Evolutionary conservation across 148 eudicot species (phyloP), one percentile per base, ranked within the genome.

Genomic region (Camellia lanceoleosa): DNA sequence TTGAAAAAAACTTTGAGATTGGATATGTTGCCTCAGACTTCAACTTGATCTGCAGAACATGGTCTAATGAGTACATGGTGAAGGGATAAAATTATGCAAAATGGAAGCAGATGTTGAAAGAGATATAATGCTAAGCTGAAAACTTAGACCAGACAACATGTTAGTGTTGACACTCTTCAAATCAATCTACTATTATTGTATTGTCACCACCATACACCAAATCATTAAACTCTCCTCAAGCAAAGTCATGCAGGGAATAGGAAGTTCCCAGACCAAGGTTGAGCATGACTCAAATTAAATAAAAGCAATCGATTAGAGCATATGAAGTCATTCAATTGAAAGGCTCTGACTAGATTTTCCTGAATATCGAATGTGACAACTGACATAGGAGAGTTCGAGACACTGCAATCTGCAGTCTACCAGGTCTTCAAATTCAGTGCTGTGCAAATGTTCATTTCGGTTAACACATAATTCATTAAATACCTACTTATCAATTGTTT

Each of bases 1-100:
- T 97, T 43, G 91, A 67, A 87, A 96, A 96, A 74, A 92, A 94
- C 18, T 84, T 90, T 6, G 97, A 89, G 70, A 97, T 94, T 23
- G 96, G 84, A 41, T 85, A 92, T 69, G 82, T 83, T 78, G 86
- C 89, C 60, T 90, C 91, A 1, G 76, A 74, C 87, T 91, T 94
- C 75, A 94, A 67, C 77, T 85, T 85, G 82, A 94, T 89, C 97
- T 96, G 90, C 82, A 86, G 10, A 78, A 60, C 38, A 46, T 47
- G 60, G 69, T 30, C 70, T 42, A 72, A n/a, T 69, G 14, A 23
- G 11, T 10, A 14, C 14, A 20, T 23, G 38, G 11, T 16, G 43
- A n/a, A 55, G 75, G 19, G 11, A 73, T 55, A 20, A 52, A 70
- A 19, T 54, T 23, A 13, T 23, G 44, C 30, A 51, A 55, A 46